A percentile compares a stretch with the other conserved stretches of the same genome.
These are phyloP conservation scores for Suillus subluteus DNA, from an alignment of 768 basidiomycete genomes.

Conservation along the genomic window DNA sequence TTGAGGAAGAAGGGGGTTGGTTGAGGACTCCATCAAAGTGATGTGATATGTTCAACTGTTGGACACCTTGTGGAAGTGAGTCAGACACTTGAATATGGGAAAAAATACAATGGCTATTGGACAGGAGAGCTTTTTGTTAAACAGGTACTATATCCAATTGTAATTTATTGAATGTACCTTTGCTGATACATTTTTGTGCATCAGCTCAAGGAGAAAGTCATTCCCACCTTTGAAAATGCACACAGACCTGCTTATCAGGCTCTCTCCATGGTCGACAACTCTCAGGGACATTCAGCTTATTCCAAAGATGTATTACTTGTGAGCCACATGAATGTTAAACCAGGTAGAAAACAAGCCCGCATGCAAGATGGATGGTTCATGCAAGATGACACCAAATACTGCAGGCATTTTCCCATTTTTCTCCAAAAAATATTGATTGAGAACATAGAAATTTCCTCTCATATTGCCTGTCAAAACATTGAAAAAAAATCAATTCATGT, in stretches of 20 bases:
- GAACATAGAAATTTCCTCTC: too few species aligned
- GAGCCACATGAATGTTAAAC: constrained; percentile 28
- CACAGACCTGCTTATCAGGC: constrained; percentile 32
- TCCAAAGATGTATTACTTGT: constrained; percentile 9
- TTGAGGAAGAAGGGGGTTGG: constrained; percentile 44
- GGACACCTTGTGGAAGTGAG: constrained; percentile 38
- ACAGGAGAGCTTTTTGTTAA: constrained; percentile 37
- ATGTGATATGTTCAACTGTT: constrained; percentile 39
- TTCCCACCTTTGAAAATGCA: constrained; percentile 17
- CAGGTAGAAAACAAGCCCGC: constrained; percentile 27
- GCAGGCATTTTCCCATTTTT: too few species aligned
- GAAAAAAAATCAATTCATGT: too few species aligned
- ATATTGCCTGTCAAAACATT: too few species aligned
- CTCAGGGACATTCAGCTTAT: constrained; percentile 39
- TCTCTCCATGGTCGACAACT: constrained; percentile 45
- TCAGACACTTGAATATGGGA: constrained; percentile 43
- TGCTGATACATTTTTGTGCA: constrained; percentile 7
- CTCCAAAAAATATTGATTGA: too few species aligned
- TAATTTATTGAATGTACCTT: constrained; percentile 1
- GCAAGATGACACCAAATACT: constrained; percentile 13
- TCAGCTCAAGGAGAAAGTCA: constrained; percentile 21
- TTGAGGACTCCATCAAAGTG: constrained; percentile 40
- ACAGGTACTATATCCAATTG: constrained; percentile 26
- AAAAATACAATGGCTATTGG: constrained; percentile 47
- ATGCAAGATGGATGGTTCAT: constrained; percentile 37